Percentiles rank a stretch among this genome's conserved stretches.
These are phyloP conservation scores for Atalantia buxifolia DNA, from an alignment of 345 rosid genomes.

Conservation along the genomic window DNA sequence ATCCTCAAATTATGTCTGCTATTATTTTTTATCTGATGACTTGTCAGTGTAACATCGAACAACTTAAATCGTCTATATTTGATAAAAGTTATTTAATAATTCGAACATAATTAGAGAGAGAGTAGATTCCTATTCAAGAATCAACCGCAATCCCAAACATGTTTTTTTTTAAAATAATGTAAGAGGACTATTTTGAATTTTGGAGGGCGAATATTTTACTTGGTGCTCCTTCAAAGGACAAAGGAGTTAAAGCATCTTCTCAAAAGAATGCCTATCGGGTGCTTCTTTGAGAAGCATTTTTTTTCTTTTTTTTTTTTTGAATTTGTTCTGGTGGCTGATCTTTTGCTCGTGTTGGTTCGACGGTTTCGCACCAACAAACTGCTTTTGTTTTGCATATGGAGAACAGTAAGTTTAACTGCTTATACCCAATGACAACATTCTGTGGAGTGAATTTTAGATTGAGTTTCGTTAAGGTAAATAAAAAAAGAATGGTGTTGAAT, in stretches of 20 bases:
- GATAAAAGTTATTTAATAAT: too few relatives aligned
- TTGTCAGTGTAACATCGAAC: too few relatives aligned
- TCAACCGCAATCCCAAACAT: too few relatives aligned
- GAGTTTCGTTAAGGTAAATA: neutral
- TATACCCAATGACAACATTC: neutral
- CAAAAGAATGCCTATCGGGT: neutral
- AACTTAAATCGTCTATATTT: too few relatives aligned
- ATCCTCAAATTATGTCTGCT: too few relatives aligned
- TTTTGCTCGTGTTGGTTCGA: neutral
- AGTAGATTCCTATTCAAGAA: too few relatives aligned
- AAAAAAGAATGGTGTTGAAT: neutral
- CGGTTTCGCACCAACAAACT: neutral
- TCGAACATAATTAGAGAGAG: too few relatives aligned
- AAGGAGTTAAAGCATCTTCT: neutral
- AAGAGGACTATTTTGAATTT: too few relatives aligned
- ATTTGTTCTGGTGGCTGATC: neutral
- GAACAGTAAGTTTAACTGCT: neutral
- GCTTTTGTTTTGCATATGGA: neutral
- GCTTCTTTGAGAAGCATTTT: neutral
- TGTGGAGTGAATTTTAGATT: neutral
- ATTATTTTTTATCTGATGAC: too few relatives aligned
- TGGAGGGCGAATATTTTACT: too few relatives aligned
- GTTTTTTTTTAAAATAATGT: too few relatives aligned
- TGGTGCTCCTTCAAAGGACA: too few relatives aligned
- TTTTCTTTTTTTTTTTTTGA: neutral